Evolutionary conservation across 2,329 filamentous ascomycete genomes (phyloP), one percentile per base, ranked within the genome.

Genomic region (Microascus cirrosus): DNA sequence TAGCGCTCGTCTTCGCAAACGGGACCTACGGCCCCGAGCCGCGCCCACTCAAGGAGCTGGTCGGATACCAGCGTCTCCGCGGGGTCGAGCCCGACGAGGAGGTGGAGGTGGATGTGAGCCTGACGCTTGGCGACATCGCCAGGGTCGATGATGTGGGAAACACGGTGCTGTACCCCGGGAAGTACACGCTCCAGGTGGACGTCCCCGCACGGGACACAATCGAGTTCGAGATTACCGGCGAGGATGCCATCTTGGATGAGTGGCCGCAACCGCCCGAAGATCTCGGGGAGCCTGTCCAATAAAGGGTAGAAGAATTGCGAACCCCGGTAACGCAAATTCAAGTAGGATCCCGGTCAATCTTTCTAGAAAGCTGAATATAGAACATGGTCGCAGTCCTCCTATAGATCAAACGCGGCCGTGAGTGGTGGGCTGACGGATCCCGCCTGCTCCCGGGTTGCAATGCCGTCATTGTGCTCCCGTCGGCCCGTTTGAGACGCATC

Each of bases 141-240:
- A 68, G 81, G 1, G 74, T 75, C 0, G 77, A 81, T 59, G 71
- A 75, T 48, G 68, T 66, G 2, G 81, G 81, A 0, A 75, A 78
- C 60, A 72, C 69, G 54, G 74, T 80, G 15, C 63, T 83, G 11
- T 82, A 79, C 65, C 80, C 79, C 0, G 81, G 79, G 0, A 71
- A 71, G 20, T 84, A 83, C 61, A 70, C 65, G 8, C 53, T 81
- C 12, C 62, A 71, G 54, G 56, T 81, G 10, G 79, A 81, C 63
- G 66, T 71, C 58, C 71, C 74, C 55, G 70, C 71, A 1, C 63
- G 72, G 54, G 68, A 71, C 0, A 67, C 61, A 39, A 62, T 73
- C 51, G 72, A 72, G 24, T 79, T 82, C 60, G 73, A 69, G 2
- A 66, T 82, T 59, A 76, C 70, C 0, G 79, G 79, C 0, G 65